Conservation (phyloP, 306 rosid genomes). For the Ochetophila trinervis region DNA sequence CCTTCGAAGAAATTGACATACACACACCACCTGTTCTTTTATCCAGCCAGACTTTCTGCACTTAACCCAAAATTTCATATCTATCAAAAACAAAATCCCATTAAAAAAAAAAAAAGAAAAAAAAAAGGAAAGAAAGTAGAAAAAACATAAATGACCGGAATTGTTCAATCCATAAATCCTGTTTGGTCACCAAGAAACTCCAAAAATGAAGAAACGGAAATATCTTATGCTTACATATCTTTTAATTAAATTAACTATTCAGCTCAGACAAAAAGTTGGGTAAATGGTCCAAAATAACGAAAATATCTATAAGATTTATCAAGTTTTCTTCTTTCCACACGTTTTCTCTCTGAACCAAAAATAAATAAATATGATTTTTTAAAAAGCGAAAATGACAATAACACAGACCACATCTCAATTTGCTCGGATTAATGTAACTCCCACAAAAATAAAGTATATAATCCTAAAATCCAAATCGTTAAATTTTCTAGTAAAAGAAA, state of each 20-base stretch:
- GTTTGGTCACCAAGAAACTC: constrained; percentile 7
- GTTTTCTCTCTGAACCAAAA: not conserved
- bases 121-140: no score
- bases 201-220: not conserved
- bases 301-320: not conserved
- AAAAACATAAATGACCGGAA: not conserved
- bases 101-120: not conserved
- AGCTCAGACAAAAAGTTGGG: not conserved
- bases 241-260: not conserved
- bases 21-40: constrained; percentile 67
- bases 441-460: not conserved
- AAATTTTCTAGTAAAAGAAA: not conserved
- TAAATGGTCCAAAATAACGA: not conserved
- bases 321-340: not conserved
- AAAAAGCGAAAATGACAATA: not conserved
- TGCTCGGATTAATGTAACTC: not conserved
- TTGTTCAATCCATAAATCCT: no score
- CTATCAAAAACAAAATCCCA: constrained; percentile 13
- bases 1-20: constrained; percentile 66
- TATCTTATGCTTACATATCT: no score
- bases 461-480: not conserved
- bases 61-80: constrained; percentile 15
- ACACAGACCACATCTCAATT: not conserved
- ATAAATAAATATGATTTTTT: not conserved
- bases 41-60: constrained; percentile 90